Percentiles rank a stretch among this genome's conserved stretches.
phyloP scores from a whole-genome alignment of 2,329 filamentous ascomycete species.

The Celoporthe dispersa region DNA sequence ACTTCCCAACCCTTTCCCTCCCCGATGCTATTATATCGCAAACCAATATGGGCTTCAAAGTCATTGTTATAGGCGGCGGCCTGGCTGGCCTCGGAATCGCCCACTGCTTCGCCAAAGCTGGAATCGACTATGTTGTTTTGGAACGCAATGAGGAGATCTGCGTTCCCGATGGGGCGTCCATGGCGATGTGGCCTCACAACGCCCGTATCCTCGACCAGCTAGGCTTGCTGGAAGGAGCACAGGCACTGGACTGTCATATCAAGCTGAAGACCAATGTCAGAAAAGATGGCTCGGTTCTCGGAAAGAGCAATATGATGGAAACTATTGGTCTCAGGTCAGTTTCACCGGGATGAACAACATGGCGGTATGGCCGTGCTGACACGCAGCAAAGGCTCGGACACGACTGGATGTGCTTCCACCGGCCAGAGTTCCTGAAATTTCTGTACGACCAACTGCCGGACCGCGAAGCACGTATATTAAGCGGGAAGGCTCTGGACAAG shows the following conservation, averaged over 20 bases:
- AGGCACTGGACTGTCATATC: conserved; percentile 28
- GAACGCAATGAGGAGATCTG: conserved; percentile 34
- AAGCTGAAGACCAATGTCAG: conserved; percentile 31
- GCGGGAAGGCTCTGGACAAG: conserved; percentile 30
- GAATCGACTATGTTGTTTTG: conserved; percentile 38
- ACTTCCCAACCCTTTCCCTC: no score
- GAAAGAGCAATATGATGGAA: conserved; percentile 32
- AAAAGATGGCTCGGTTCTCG: conserved; percentile 31
- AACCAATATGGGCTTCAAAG: conserved; percentile 29
- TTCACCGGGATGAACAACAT: background rate
- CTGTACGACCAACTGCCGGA: conserved; percentile 33
- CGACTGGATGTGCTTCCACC: conserved; percentile 33
- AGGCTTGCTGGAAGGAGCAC: conserved; percentile 33
- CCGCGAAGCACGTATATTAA: conserved; percentile 29
- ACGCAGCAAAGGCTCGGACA: conserved; percentile 32
- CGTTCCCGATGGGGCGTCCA: conserved; percentile 33
- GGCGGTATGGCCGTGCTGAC: background rate
- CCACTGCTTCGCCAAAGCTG: conserved; percentile 38
- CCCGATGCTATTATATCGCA: background rate
- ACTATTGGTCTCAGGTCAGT: conserved; percentile 27
- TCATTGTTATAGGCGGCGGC: conserved; percentile 40
- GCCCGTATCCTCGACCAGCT: conserved; percentile 38
- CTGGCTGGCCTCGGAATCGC: conserved; percentile 38
- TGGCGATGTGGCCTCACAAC: conserved; percentile 36
- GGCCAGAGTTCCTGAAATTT: conserved; percentile 30